Percentiles rank a stretch among this genome's conserved stretches.
Evolutionary conservation across 495 filamentous ascomycete genomes (phyloP).

Genomic region (Pyrenopolyporus hunteri): DNA sequence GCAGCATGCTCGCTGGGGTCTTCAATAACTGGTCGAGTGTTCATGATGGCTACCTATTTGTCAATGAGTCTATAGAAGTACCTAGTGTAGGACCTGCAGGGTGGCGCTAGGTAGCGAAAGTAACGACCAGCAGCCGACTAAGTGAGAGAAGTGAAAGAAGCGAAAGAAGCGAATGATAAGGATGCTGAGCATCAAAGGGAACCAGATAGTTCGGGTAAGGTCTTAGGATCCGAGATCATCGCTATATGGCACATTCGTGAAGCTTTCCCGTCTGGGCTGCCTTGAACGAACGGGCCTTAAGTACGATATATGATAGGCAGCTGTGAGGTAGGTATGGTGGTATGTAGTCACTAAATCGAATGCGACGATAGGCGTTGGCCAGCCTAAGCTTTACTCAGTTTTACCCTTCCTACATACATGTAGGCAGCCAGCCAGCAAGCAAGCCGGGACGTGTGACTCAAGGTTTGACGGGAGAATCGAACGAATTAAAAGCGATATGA

Average conservation of each 20-base stretch:
- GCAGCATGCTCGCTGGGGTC: constrained; percentile 74
- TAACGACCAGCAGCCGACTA: constrained; percentile 3
- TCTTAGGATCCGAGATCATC: constrained; percentile 29
- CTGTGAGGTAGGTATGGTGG: too few species aligned
- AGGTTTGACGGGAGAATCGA: neutral
- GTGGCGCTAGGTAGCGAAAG: neutral
- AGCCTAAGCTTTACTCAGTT: constrained; percentile 11
- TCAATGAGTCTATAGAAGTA: constrained; percentile 8
- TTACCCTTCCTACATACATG: neutral
- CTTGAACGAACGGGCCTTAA: constrained; percentile 7
- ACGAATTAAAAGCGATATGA: constrained; percentile 11
- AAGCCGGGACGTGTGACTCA: too few species aligned
- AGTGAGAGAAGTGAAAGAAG: constrained; percentile 8
- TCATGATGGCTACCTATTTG: constrained; percentile 68
- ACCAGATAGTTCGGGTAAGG: constrained; percentile 21
- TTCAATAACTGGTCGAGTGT: constrained; percentile 86
- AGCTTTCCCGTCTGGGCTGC: constrained; percentile 11
- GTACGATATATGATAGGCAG: too few species aligned
- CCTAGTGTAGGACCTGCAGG: neutral
- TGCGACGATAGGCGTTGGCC: constrained; percentile 16
- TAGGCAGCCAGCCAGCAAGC: neutral
- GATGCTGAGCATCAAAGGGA: constrained; percentile 29
- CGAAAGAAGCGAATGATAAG: neutral
- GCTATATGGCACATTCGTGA: constrained; percentile 33
- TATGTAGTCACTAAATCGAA: constrained; percentile 1